Percentiles rank a stretch among this genome's conserved stretches.
These are phyloP conservation scores for Avena sativa DNA, from an alignment of 176 grass and related monocot species.

Conservation along the genomic window DNA sequence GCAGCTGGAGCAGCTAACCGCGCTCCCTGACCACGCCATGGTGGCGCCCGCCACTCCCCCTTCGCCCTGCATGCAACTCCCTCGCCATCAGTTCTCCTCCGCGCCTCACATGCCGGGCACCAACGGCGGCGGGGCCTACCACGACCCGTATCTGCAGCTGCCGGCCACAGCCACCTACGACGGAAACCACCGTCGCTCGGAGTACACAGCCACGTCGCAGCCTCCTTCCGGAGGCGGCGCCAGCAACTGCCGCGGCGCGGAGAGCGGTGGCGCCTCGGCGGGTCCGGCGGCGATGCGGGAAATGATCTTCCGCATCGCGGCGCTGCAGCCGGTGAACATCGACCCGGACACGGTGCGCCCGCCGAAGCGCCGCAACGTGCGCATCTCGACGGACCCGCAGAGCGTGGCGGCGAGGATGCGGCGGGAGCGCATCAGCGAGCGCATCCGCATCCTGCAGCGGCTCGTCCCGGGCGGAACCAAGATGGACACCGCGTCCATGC, in stretches of 20 bases:
- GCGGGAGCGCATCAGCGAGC: slow-evolving; percentile 97
- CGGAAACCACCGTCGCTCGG: not conserved
- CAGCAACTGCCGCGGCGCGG: not conserved
- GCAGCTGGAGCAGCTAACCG: slow-evolving; percentile 68
- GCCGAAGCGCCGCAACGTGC: slow-evolving; percentile 89
- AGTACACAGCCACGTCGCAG: slow-evolving; percentile 29
- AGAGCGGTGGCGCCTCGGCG: not conserved
- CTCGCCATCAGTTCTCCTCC: slow-evolving; percentile 21
- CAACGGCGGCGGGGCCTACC: slow-evolving; percentile 12
- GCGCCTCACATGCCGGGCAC: slow-evolving; percentile 40
- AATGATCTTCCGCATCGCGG: slow-evolving; percentile 93
- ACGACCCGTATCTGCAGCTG: not conserved
- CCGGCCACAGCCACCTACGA: slow-evolving; percentile 30
- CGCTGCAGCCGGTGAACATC: slow-evolving; percentile 92
- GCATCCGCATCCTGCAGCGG: slow-evolving; percentile 88
- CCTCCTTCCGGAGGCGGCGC: not conserved
- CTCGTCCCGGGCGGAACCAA: slow-evolving; percentile 93
- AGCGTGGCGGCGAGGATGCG: slow-evolving; percentile 92
- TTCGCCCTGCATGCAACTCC: slow-evolving; percentile 41
- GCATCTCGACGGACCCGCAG: slow-evolving; percentile 93
- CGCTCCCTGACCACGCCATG: slow-evolving; percentile 39
- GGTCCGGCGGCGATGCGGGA: slow-evolving; percentile 72
- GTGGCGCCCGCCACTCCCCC: slow-evolving; percentile 36
- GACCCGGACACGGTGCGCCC: slow-evolving; percentile 80
- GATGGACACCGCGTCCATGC: slow-evolving; percentile 99